Evolutionary conservation across 2,329 filamentous ascomycete species (phyloP), one percentile per base, ranked within the genome.

Genomic region (Calonectria crousiana): DNA sequence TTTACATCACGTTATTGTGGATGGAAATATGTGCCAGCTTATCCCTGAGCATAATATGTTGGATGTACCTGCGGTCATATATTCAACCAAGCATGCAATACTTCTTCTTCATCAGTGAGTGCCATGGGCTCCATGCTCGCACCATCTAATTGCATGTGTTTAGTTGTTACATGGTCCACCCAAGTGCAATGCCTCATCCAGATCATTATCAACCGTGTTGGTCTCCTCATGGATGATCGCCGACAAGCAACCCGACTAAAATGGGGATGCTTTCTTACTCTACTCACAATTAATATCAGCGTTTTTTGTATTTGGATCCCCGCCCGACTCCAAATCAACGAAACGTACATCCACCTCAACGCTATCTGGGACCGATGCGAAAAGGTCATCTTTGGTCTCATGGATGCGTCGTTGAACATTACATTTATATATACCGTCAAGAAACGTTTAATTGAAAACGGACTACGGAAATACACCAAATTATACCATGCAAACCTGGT

Each of bases 301-400:
- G 87, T 89, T 20, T 88, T 87, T 74, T 85, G 83, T 62, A 87
- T 89, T 44, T 89, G 88, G 88, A 85, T 90, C 11, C 88, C 88
- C 0, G 84, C 87, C 1, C 85, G 86, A 3, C 83, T 88, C 9
- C 83, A 86, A 67, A 82, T 86, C 56, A 84, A 77, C 20, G 51
- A 82, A 0, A 82, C 71, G 0, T 89, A 82, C 36, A 81, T 88
- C 23, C 74, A 81, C 18, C 78, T 89, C 73, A 89, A 89, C 75
- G 75, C 85, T 0, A 78, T 88, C 28, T 90, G 88, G 88, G 88
- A 90, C 68, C 86, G 88, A 4, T 82, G 84, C 62, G 87, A 88
- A 69, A 90, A 89, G 76, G 83, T 84, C 2, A 82, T 89, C 1
- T 88, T 88, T 53, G 81, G 88, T 2, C 58, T 88, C 13, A 84